A percentile compares a stretch with the other conserved stretches of the same genome.
These are phyloP conservation scores for Crepidotus variabilis DNA, from an alignment of 768 basidiomycete species.

Conservation along the genomic window DNA sequence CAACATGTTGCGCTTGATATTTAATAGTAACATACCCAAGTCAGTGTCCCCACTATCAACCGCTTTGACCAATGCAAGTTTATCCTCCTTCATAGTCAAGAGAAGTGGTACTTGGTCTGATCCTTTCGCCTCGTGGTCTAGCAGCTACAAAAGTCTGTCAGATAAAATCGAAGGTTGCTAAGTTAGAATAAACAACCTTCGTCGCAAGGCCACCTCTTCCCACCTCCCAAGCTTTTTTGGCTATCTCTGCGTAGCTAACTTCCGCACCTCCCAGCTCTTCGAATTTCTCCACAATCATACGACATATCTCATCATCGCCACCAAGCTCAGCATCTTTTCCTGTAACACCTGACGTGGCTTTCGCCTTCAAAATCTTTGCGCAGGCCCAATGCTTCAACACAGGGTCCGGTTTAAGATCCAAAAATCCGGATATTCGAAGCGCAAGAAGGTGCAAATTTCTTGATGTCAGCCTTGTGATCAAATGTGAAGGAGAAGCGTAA, in stretches of 20 bases:
- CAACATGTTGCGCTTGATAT: neutral
- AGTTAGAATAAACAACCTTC: constrained; percentile 45
- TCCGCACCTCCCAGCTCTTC: constrained; percentile 71
- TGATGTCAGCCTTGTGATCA: constrained; percentile 79
- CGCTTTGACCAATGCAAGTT: constrained; percentile 81
- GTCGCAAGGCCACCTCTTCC: constrained; percentile 80
- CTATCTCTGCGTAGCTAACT: constrained; percentile 94
- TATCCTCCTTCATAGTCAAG: constrained; percentile 92
- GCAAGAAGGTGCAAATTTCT: constrained; percentile 91
- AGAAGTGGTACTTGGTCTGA: constrained; percentile 94
- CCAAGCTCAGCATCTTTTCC: constrained; percentile 52
- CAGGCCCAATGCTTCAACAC: constrained; percentile 96
- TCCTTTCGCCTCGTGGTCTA: constrained; percentile 87
- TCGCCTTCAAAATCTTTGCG: constrained; percentile 80
- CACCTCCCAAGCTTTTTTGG: constrained; percentile 88
- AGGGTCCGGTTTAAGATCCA: constrained; percentile 78
- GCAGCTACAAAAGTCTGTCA: constrained; percentile 46
- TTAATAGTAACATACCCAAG: constrained; percentile 53
- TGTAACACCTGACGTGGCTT: constrained; percentile 49
- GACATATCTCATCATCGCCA: constrained; percentile 78
- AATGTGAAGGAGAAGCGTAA: constrained; percentile 73
- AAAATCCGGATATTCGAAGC: constrained; percentile 81
- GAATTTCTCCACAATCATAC: constrained; percentile 86
- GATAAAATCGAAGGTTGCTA: neutral
- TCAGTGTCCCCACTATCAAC: constrained; percentile 95